These are phyloP conservation scores for Phytopythium delawarense DNA, from an alignment of 352 stramenopile species.

Conservation along the genomic window DNA sequence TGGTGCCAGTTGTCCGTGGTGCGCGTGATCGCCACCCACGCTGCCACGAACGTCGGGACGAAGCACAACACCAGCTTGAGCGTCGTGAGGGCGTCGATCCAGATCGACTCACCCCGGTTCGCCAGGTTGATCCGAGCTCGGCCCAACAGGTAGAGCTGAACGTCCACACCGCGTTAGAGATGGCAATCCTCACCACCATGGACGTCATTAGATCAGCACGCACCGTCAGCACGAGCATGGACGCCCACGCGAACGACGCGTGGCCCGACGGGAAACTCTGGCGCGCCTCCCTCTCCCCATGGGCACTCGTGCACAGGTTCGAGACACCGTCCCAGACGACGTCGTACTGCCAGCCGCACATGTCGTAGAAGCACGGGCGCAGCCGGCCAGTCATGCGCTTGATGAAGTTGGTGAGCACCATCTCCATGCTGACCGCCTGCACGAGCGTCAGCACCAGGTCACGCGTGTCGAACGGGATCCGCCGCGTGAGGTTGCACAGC, in stretches of 20 bases:
- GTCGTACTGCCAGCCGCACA: conserved; percentile 66
- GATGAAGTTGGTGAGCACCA: conserved; percentile 62
- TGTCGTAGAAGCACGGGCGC: conserved; percentile 70
- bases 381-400: conserved; percentile 70
- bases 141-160: conserved; percentile 65
- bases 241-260: conserved; percentile 62
- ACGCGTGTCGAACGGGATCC: conserved; percentile 61
- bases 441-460: conserved; percentile 67
- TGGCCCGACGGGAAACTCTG: conserved; percentile 77
- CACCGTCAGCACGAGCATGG: conserved; percentile 67
- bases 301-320: conserved; percentile 46
- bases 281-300: conserved; percentile 53
- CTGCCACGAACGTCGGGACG: conserved; percentile 44
- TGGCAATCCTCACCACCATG: background rate
- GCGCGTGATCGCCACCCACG: conserved; percentile 71
- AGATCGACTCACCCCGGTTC: conserved; percentile 39
- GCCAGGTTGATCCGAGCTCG: conserved; percentile 54
- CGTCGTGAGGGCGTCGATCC: conserved; percentile 51
- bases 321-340: conserved; percentile 62
- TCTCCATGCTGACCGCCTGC: conserved; percentile 43
- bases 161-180: conserved; percentile 4
- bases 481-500: conserved; percentile 35
- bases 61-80: conserved; percentile 71
- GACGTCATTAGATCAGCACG: conserved; percentile 1
- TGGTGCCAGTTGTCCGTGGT: conserved; percentile 86